Evolutionary conservation across 176 grass and related monocot species (phyloP), one percentile per base, ranked within the genome.

Genomic region (Musa schizocarpa): DNA sequence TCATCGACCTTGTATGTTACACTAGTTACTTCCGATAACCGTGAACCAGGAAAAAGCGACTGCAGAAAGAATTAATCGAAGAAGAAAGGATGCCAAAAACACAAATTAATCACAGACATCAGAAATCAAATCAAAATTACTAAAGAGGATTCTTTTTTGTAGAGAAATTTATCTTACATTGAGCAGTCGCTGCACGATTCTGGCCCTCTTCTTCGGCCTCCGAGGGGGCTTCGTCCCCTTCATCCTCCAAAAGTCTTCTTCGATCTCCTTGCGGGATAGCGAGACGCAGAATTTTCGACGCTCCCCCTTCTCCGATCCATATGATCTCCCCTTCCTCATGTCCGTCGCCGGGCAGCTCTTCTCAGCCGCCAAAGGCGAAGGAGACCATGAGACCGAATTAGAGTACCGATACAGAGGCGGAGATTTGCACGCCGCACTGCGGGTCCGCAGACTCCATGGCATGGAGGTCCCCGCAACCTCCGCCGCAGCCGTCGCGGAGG

Each of bases 1-100:
- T 91, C 89, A 56, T 88, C 85, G 63, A 85, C 87, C 78, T 78
- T 88, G 80, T 88, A 91, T 9, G 82, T 81, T 1, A 54, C 85
- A 12, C 83, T 82, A 9, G 85, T 83, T 54, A 87, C 19, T 26
- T 91, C 82, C 13, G n/a, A 83, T 0, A 91, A 81, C 79, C 85
- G 81, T 49, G 76, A 75, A 62, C 89, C 89, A 17, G 89, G 89
- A 78, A 66, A 91, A n/a, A 87, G 22, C 57, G 53, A 68, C 89
- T 91, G 83, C 70, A 63, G 26, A 68, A 29, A 43, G 25, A 68
- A 68, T 68, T 22, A 13, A 34, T 43, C 34, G 34, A 6, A 22
- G 10, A 0, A 34, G 6, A 43, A 68, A 13, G 34, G 34, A 19
- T 21, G 17, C 17, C 4, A 0, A 68, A 68, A 29, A 16, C 65